Evolutionary conservation across 768 basidiomycete species (phyloP), one percentile per base, ranked within the genome.

Genomic region (Amanita rubescens): DNA sequence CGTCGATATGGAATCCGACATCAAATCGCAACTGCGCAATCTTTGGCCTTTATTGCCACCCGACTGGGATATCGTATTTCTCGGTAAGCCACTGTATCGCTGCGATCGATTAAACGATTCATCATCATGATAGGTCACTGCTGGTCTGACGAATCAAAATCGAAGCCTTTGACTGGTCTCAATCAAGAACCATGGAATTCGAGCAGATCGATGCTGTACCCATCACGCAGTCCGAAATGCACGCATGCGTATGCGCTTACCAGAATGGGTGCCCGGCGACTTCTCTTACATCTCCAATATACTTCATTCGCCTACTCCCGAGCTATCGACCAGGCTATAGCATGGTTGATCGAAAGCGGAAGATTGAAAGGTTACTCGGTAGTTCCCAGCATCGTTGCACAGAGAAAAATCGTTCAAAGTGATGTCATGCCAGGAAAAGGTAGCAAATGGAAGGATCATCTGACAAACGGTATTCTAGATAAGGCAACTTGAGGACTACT

Each of bases 261-360:
- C 2, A 68, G 69, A 19, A 50, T 62, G 0, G 86, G 87, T 20
- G 87, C 86, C 0, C 76, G 76, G 5, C 75, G 78, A n/a, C 69
- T 89, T 15, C 67, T 83, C 1, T 71, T 73, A 12, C 76, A 85
- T 59, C 71, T 89, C 20, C 76, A 72, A 0, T 70, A 85, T 57
- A 74, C 84, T 1, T 77, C 75, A 0, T 90, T 90, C 61, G 86
- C 88, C 0, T 89, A 87, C 60, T 87, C 86, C 14, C 79, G 88
- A 7, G 82, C 87, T 0, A 75, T 90, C 49, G 89, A 90, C 60
- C 85, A 87, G 57, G 87, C 85, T 2, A 68, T 83, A 15, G 72
- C 80, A 4, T 87, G 85, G 84, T 74, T 90, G 12, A 68, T 88
- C 10, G 66, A 73, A 58, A 80, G 71, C 52, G 72, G 74, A 7